Evolutionary conservation across 2,329 filamentous ascomycete species (phyloP), one percentile per base, ranked within the genome.

Genomic region (Fusarium foetens): DNA sequence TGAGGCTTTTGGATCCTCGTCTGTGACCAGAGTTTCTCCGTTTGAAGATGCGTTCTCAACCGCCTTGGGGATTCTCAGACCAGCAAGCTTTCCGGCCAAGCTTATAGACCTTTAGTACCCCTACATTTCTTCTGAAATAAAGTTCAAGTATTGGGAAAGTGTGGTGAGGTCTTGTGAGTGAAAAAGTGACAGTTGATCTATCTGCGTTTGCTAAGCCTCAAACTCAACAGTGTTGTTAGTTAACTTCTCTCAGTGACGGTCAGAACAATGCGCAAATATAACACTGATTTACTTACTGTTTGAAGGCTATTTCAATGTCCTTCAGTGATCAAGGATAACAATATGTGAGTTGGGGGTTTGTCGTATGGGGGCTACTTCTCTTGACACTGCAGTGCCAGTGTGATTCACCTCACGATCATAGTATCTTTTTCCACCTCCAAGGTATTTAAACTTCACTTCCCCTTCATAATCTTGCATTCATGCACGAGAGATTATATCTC

Each of bases 351-450:
- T 51, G 12, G 7, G 8, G 23, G 48, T 14, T 10, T 35, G 21
- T 25, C 25, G n/a, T 35, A 8, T 48, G 29, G 25, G 11, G 5
- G 16, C 14, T 39, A 38, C 53, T 42, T 25, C 31, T 25, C 45
- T n/a, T 53, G 64, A 21, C 49, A 68, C 41, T 65, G 14, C 58
- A 16, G 16, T 48, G 19, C 21, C 53, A 68, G 29, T 53, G 31
- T 14, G 51, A 51, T 38, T 57, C 39, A 71, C 27, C 10, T 21
- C 12, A 8, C 31, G 7, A 31, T 8, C 42, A 49, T 11, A 19
- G 45, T 21, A 12, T 12, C 9, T 31, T 33, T 41, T n/a, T 33
- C 29, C 23, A 16, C 23, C 8, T 49, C 29, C 23, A 19, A 19
- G 7, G 11, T 16, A 62, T n/a, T 49, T 7, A 11, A 17, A 19